phyloP scores from a whole-genome alignment of 768 basidiomycete species.

The Leccinum subgranulosum region DNA sequence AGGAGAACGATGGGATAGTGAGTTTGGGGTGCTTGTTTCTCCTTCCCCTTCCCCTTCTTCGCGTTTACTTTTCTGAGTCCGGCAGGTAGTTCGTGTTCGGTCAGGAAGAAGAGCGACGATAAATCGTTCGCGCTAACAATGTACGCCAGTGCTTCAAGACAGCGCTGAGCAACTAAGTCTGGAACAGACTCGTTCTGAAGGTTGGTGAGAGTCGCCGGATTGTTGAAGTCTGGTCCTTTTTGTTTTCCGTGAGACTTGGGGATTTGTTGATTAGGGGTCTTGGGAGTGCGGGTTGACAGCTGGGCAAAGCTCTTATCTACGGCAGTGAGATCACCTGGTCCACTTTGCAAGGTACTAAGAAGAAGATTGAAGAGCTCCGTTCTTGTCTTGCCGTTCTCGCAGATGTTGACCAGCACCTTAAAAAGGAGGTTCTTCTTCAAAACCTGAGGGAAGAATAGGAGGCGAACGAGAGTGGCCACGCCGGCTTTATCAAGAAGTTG shows the following conservation, averaged over 20 bases:
- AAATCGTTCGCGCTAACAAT: constrained; percentile 84
- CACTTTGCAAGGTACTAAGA: constrained; percentile 92
- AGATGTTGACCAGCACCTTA: constrained; percentile 89
- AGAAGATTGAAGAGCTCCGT: constrained; percentile 92
- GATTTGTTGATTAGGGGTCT: constrained; percentile 39
- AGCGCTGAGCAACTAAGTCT: constrained; percentile 90
- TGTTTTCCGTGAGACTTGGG: constrained; percentile 65
- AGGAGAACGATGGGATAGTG: constrained; percentile 92
- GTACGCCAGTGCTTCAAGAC: constrained; percentile 84
- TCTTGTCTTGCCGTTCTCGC: constrained; percentile 90
- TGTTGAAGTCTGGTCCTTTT: constrained; percentile 53
- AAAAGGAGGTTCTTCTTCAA: constrained; percentile 81
- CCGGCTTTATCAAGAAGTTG: constrained; percentile 89
- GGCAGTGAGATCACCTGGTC: constrained; percentile 85
- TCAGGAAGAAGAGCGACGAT: constrained; percentile 91
- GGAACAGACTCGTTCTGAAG: constrained; percentile 80
- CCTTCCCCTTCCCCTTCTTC: constrained; percentile 95
- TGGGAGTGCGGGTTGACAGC: constrained; percentile 73
- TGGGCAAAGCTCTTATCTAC: constrained; percentile 95
- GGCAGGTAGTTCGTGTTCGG: constrained; percentile 88
- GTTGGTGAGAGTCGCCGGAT: constrained; percentile 46
- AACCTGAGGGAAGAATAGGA: constrained; percentile 96
- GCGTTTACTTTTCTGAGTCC: constrained; percentile 64
- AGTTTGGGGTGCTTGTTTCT: constrained; percentile 74
- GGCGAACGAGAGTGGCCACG: constrained; percentile 83